Percentiles rank a stretch among this genome's conserved stretches.
Conservation (phyloP, 1,139 yeast genomes). For the Debaryomycetaceae sp. region DNA sequence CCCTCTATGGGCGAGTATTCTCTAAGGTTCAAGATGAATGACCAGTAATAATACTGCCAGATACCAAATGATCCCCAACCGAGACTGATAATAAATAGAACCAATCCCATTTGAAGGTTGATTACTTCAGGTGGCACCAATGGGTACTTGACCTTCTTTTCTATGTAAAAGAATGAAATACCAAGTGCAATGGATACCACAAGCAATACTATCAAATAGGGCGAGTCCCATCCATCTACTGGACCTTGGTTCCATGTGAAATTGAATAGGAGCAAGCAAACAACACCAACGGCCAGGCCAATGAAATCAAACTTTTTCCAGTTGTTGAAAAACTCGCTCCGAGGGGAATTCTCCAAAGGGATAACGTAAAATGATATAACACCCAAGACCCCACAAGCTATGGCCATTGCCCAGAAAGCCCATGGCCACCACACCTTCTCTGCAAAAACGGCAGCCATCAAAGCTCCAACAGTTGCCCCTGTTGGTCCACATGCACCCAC, state of each 20-base stretch:
- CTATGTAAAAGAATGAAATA: slow-evolving; percentile 28
- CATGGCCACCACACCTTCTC: slow-evolving; percentile 49
- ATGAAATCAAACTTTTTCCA: slow-evolving; percentile 33
- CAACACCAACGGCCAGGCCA: slow-evolving; percentile 46
- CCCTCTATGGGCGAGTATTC: slow-evolving; percentile 41
- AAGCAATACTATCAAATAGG: slow-evolving; percentile 44
- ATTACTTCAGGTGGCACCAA: slow-evolving; percentile 44
- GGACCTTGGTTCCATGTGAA: slow-evolving; percentile 58
- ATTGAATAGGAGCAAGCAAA: slow-evolving; percentile 46
- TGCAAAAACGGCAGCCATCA: slow-evolving; percentile 47
- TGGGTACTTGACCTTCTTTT: slow-evolving; percentile 32
- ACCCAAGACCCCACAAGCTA: slow-evolving; percentile 29
- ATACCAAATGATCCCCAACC: slow-evolving; percentile 64
- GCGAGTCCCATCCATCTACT: slow-evolving; percentile 44
- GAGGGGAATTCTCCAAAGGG: slow-evolving; percentile 22
- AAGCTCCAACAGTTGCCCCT: slow-evolving; percentile 50
- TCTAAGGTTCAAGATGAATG: slow-evolving; percentile 40
- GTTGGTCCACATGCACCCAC: slow-evolving; percentile 55
- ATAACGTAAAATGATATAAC: slow-evolving; percentile 25
- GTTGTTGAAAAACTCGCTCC: slow-evolving; percentile 2
- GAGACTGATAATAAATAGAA: slow-evolving; percentile 30
- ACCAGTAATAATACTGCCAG: slow-evolving; percentile 46
- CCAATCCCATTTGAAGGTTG: slow-evolving; percentile 33
- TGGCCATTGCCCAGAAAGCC: slow-evolving; percentile 47
- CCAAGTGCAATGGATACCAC: slow-evolving; percentile 37